A percentile compares a stretch with the other conserved stretches of the same genome.
These are phyloP conservation scores for Lanzia echinophila DNA, from an alignment of 2,329 filamentous ascomycete species.

Conservation along the genomic window DNA sequence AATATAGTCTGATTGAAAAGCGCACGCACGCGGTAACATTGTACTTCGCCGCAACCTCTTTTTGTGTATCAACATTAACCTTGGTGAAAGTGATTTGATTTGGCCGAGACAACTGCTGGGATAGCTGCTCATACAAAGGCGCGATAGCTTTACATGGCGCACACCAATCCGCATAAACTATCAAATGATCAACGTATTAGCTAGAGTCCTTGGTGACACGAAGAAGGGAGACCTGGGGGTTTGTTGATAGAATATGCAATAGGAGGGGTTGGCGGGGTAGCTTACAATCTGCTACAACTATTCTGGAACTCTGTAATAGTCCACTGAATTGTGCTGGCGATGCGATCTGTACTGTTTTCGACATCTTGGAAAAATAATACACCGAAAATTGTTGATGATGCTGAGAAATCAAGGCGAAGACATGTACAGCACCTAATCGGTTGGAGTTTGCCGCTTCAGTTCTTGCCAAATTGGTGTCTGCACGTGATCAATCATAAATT, in stretches of 20 bases:
- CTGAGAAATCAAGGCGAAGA: background rate
- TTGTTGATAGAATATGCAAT: background rate
- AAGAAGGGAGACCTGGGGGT: background rate
- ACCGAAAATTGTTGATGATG: background rate
- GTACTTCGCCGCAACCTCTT: conserved; percentile 68
- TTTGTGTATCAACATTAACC: conserved; percentile 73
- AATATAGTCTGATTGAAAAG: background rate
- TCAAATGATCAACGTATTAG: conserved; percentile 8
- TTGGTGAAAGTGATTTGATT: conserved; percentile 77
- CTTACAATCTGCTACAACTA: conserved; percentile 88
- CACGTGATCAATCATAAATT: background rate
- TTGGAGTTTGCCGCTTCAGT: conserved; percentile 2
- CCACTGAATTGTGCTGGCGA: conserved; percentile 57
- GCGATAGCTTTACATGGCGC: conserved; percentile 78
- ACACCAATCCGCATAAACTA: conserved; percentile 87
- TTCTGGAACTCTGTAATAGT: conserved; percentile 63
- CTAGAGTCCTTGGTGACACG: conserved; percentile 7
- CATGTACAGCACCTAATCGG: background rate
- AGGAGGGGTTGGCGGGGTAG: conserved; percentile 31
- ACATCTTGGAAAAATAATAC: conserved; percentile 21
- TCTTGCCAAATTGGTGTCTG: background rate
- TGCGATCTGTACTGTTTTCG: conserved; percentile 39
- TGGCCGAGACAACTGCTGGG: conserved; percentile 61
- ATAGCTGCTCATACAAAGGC: conserved; percentile 73
- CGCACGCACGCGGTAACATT: conserved; percentile 55